Percentiles rank a stretch among this genome's conserved stretches.
These are phyloP conservation scores for Albophoma yamanashiensis DNA, from an alignment of 2,329 filamentous ascomycete species.

Conservation along the genomic window DNA sequence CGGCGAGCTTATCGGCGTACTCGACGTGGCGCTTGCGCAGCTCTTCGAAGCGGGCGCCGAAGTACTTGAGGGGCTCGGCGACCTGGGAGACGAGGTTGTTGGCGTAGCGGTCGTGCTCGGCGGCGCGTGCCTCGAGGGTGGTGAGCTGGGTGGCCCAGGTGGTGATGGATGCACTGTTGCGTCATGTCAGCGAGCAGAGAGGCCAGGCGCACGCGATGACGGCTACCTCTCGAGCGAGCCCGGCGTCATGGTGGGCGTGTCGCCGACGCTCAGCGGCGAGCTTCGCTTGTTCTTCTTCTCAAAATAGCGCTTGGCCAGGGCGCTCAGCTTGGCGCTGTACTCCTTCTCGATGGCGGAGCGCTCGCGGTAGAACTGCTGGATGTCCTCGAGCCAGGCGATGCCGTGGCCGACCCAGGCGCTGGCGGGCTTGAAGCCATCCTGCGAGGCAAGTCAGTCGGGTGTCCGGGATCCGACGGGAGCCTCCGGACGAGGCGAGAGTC, in stretches of 20 bases:
- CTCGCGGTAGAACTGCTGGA: constrained; percentile 96
- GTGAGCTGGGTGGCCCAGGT: constrained; percentile 94
- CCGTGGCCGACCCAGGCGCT: constrained; percentile 85
- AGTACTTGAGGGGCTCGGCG: constrained; percentile 74
- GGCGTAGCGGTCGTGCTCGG: constrained; percentile 79
- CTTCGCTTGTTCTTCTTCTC: constrained; percentile 93
- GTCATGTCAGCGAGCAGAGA: constrained; percentile 11
- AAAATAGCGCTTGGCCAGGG: constrained; percentile 89
- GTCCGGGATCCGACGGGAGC: neutral
- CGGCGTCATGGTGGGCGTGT: constrained; percentile 84
- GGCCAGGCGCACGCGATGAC: neutral
- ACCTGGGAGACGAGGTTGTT: constrained; percentile 69
- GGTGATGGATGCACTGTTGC: constrained; percentile 72
- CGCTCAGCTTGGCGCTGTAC: constrained; percentile 79
- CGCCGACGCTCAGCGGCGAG: constrained; percentile 80
- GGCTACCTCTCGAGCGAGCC: constrained; percentile 79
- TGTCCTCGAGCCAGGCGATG: constrained; percentile 91
- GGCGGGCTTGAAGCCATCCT: constrained; percentile 96
- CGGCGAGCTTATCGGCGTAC: constrained; percentile 79
- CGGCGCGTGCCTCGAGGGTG: constrained; percentile 76
- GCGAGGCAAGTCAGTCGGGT: neutral
- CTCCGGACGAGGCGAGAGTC: constrained; percentile 8
- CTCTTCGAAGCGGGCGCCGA: constrained; percentile 72
- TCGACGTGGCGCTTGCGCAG: constrained; percentile 84
- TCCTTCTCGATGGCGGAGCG: constrained; percentile 92